These are phyloP conservation scores for Eragrostis nindensis DNA, from an alignment of 176 grass and related monocot genomes.

Conservation along the genomic window DNA sequence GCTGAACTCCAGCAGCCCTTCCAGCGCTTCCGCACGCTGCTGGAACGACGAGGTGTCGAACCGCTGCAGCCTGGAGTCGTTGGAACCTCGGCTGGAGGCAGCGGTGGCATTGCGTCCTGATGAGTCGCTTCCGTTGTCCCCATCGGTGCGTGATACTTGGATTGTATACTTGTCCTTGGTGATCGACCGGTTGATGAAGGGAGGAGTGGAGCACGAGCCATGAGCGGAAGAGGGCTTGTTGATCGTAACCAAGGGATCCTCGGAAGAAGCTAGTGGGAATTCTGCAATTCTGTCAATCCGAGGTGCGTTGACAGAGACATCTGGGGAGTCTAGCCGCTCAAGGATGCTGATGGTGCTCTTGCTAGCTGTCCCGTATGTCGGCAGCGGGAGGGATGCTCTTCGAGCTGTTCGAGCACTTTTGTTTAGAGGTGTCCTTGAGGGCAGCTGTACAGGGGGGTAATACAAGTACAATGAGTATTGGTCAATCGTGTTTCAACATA, in stretches of 20 bases:
- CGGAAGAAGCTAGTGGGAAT: conserved; percentile 73
- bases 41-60: conserved; percentile 89
- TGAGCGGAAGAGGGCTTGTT: conserved; percentile 39
- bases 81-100: conserved; percentile 67
- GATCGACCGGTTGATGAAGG: conserved; percentile 71
- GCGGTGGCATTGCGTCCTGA: conserved; percentile 62
- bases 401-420: conserved; percentile 41
- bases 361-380: conserved; percentile 46
- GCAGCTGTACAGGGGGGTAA: conserved; percentile 15
- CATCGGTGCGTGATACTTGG: conserved; percentile 58
- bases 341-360: conserved; percentile 53
- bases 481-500: background rate
- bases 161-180: conserved; percentile 96
- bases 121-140: conserved; percentile 59
- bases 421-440: conserved; percentile 40
- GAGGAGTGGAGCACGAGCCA: conserved; percentile 56
- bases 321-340: conserved; percentile 59
- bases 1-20: conserved; percentile 91
- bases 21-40: conserved; percentile 91
- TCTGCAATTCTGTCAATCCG: conserved; percentile 88
- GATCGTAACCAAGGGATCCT: conserved; percentile 58
- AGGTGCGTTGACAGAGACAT: conserved; percentile 84
- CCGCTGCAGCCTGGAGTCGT: conserved; percentile 75
- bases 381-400: conserved; percentile 68
- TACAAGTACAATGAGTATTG: background rate